Conservation (phyloP, 31 red algal genomes). For the Odonthalia washingtoniensis region DNA sequence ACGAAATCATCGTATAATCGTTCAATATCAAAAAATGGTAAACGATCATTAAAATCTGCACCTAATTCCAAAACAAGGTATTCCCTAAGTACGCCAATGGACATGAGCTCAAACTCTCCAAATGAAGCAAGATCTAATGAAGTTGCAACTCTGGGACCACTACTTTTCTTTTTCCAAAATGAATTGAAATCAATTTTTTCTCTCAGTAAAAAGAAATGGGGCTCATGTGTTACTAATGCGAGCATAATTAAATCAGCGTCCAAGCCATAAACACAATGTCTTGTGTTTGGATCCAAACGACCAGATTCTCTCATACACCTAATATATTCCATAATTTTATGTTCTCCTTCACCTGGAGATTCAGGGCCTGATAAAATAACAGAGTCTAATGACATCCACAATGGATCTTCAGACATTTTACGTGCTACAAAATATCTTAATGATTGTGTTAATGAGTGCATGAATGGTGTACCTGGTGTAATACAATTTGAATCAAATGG, state of each 20-base stretch:
- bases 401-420: slow-evolving; percentile 83
- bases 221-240: slow-evolving; percentile 91
- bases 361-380: slow-evolving; percentile 91
- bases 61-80: slow-evolving; percentile 85
- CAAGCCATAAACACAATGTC: slow-evolving; percentile 92
- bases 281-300: slow-evolving; percentile 60
- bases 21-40: slow-evolving; percentile 87
- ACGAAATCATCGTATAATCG: slow-evolving; percentile 94
- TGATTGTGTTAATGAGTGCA: slow-evolving; percentile 71
- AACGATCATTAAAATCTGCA: slow-evolving; percentile 43
- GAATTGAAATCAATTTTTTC: slow-evolving; percentile 87
- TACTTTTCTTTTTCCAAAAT: slow-evolving; percentile 65
- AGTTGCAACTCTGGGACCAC: slow-evolving; percentile 59
- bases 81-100: slow-evolving; percentile 90
- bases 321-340: slow-evolving; percentile 99
- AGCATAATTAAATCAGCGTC: slow-evolving; percentile 98
- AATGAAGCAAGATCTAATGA: slow-evolving; percentile 73
- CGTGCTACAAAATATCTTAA: slow-evolving; percentile 85
- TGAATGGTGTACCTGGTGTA: slow-evolving; percentile 93
- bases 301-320: slow-evolving; percentile 66
- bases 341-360: slow-evolving; percentile 94
- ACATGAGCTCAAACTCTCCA: slow-evolving; percentile 93
- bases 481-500: slow-evolving; percentile 98
- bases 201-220: slow-evolving; percentile 90
- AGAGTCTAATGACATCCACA: slow-evolving; percentile 69